Base-by-base conservation (phyloP, 129 eudicot species). In the Centella asiatica region DNA sequence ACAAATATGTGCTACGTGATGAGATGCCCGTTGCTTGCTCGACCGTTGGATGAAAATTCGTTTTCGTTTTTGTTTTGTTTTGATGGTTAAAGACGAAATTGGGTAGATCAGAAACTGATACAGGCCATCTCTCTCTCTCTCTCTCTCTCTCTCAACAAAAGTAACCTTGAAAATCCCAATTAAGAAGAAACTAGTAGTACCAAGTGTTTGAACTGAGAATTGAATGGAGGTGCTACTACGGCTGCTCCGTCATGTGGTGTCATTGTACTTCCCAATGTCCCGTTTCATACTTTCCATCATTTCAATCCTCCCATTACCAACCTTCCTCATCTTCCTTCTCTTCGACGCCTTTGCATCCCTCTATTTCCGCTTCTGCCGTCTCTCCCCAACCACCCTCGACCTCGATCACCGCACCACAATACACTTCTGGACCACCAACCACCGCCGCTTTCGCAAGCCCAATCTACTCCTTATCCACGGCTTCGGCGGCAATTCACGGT, bases 401-500 rank as follows among this genome's bases (percentile, higher is more conserved):
- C 71, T 81, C 4, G 87, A 84, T 65, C 81, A 81, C 14, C 75
- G 69, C 55, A 88, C 96, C 62, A 69, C 86, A 48, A 68, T 88
- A 79, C 85, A 84, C 64, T 68, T 78, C 65, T 81, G 89, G 87
- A 67, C 60, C 26, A 42, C 87, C 1, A 60, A 60, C 28, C 85
- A 74, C 64, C 78, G 77, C 4, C 70, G 72, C 12, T 68, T 48
- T 66, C 31, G 74, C 65, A 77, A 75, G 57, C 86, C 89, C 11
- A 88, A 84, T 57, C 76, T 88, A 19, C 71, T 81, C 8, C 49
- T 84, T 18, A 67, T 84, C 78, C 96, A 87, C 40, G 95, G 95
- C 44, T 81, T 77, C 60, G 93, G 96, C 19, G 89, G 80, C 0
- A 76, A 78, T 70, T 72, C 96, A n/a, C 71, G 64, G 22, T 84